These are phyloP conservation scores for Peronospora tabacina DNA, from an alignment of 352 stramenopile genomes.

Conservation along the genomic window DNA sequence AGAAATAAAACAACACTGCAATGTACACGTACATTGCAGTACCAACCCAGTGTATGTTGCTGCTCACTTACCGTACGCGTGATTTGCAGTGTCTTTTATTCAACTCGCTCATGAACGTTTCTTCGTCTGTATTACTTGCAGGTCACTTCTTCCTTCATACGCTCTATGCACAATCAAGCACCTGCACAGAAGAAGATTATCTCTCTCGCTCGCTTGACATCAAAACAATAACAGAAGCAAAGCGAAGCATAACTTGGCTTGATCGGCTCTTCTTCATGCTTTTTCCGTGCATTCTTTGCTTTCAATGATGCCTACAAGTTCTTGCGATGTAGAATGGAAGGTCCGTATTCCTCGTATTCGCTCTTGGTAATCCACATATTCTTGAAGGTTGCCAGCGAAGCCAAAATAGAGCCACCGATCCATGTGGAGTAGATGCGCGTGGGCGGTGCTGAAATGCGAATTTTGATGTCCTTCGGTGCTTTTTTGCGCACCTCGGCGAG, in stretches of 20 bases:
- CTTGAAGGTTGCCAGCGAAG: slow-evolving; percentile 95
- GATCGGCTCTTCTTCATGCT: slow-evolving; percentile 1
- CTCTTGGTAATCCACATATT: slow-evolving; percentile 99
- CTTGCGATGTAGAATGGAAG: slow-evolving; percentile 96
- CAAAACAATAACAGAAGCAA: slow-evolving; percentile 26
- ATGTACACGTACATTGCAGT: not conserved
- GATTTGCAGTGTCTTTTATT: not conserved
- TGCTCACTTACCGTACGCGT: not conserved
- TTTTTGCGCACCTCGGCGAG: slow-evolving; percentile 90
- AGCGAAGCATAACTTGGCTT: slow-evolving; percentile 12
- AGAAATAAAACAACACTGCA: slow-evolving; percentile 9
- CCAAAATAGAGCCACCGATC: slow-evolving; percentile 96
- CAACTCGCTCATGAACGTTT: slow-evolving; percentile 5
- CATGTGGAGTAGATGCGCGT: slow-evolving; percentile 94
- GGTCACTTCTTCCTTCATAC: slow-evolving; percentile 3
- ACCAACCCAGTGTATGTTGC: slow-evolving; percentile 8
- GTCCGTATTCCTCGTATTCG: slow-evolving; percentile 97
- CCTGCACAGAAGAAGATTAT: not conserved
- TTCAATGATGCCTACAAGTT: slow-evolving; percentile 64
- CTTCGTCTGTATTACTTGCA: slow-evolving; percentile 20
- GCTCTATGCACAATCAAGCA: slow-evolving; percentile 16
- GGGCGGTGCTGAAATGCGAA: slow-evolving; percentile 93
- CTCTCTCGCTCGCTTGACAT: slow-evolving; percentile 17
- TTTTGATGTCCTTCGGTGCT: slow-evolving; percentile 89
- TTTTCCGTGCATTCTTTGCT: slow-evolving; percentile 1